Percentiles rank a stretch among this genome's conserved stretches.
phyloP scores from a whole-genome alignment of 495 filamentous ascomycete species.

The Sordaria brevicollis region DNA sequence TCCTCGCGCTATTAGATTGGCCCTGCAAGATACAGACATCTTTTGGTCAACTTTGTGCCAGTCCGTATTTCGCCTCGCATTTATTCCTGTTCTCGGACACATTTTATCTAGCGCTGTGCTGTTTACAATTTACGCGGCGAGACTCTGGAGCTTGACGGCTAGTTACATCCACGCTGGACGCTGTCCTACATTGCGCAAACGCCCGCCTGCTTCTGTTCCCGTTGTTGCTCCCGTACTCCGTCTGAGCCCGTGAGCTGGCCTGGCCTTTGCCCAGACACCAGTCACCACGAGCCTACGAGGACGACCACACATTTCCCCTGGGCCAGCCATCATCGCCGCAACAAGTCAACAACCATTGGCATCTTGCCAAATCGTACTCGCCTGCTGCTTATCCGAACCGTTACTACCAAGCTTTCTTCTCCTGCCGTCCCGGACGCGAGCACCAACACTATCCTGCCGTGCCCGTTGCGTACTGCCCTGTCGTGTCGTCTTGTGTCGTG shows the following conservation, averaged over 20 bases:
- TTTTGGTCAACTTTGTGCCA: neutral
- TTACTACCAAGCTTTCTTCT: neutral
- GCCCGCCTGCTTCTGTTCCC: constrained; percentile 2
- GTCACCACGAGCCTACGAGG: neutral
- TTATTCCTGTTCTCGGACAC: neutral
- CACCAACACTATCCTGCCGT: neutral
- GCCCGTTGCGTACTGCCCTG: neutral
- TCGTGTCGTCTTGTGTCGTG: neutral
- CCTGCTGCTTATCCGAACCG: neutral
- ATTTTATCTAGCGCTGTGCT: neutral
- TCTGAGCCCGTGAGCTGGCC: neutral
- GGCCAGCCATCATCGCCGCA: neutral
- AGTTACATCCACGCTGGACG: constrained; percentile 17
- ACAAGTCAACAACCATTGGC: neutral
- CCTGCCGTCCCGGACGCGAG: neutral
- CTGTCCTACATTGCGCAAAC: constrained; percentile 22
- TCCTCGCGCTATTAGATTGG: neutral
- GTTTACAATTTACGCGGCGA: neutral
- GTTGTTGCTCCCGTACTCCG: neutral
- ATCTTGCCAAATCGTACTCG: neutral
- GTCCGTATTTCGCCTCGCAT: neutral
- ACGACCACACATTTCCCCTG: neutral
- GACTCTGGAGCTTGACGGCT: constrained; percentile 11
- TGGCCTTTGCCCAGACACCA: neutral
- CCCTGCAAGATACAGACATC: neutral